Conservation (phyloP, 495 filamentous ascomycete species). For the Podospora pseudocomata region DNA sequence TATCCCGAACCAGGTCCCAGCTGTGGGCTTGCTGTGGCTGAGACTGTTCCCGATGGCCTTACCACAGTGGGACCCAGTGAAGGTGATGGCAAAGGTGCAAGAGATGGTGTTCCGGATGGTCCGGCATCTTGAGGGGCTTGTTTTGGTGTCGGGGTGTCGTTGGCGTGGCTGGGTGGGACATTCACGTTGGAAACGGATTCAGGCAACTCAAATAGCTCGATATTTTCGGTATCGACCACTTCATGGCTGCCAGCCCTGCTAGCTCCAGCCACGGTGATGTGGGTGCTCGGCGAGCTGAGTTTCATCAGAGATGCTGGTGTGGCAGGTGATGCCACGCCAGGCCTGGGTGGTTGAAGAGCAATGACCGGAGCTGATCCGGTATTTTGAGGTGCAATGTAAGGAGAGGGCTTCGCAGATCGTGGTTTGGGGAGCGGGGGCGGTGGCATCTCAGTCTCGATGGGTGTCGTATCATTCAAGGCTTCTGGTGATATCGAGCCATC, state of each 20-base stretch:
- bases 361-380: constrained; percentile 20
- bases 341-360: constrained; percentile 23
- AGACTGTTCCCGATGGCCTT: constrained; percentile 36
- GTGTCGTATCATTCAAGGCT: constrained; percentile 36
- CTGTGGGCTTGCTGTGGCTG: constrained; percentile 54
- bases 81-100: constrained; percentile 47
- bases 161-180: constrained; percentile 45
- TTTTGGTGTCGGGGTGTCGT: constrained; percentile 25
- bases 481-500: constrained; percentile 56
- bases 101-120: constrained; percentile 35
- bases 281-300: constrained; percentile 42
- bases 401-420: constrained; percentile 46
- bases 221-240: constrained; percentile 52
- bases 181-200: constrained; percentile 51
- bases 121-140: constrained; percentile 33
- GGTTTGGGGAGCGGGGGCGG: constrained; percentile 53
- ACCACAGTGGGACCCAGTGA: constrained; percentile 38
- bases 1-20: constrained; percentile 38
- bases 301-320: constrained; percentile 87
- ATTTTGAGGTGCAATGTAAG: constrained; percentile 44
- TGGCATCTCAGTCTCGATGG: constrained; percentile 46
- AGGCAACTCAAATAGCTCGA: constrained; percentile 64
- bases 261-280: constrained; percentile 28
- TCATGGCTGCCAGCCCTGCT: constrained; percentile 35
- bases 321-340: constrained; percentile 54